phyloP scores from a whole-genome alignment of 495 filamentous ascomycete species.

The Xeromyces bisporus region DNA sequence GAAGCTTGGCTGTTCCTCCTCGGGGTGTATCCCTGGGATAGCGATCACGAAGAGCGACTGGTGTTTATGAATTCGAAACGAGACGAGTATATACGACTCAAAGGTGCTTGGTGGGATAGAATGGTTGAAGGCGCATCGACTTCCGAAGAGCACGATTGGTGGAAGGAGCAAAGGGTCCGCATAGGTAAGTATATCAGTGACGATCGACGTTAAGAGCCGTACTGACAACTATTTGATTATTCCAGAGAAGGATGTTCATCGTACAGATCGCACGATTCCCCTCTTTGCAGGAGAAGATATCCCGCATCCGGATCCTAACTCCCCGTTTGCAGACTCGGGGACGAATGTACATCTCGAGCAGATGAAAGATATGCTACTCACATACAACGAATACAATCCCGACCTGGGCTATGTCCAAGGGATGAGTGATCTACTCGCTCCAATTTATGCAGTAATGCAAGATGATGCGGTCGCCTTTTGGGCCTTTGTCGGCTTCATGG shows the following conservation, averaged over 20 bases:
- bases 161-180: constrained; percentile 82
- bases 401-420: constrained; percentile 94
- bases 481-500: constrained; percentile 93
- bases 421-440: constrained; percentile 92
- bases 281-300: constrained; percentile 94
- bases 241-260: constrained; percentile 95
- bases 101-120: constrained; percentile 91
- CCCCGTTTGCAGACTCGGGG: constrained; percentile 75
- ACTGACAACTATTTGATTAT: too few relatives aligned
- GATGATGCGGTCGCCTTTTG: constrained; percentile 95
- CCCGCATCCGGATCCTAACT: constrained; percentile 94
- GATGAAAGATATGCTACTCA: constrained; percentile 97
- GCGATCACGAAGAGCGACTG: constrained; percentile 60
- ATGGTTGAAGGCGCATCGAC: constrained; percentile 67
- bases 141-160: constrained; percentile 71
- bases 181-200: constrained; percentile 59
- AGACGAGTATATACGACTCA: constrained; percentile 86
- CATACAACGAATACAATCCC: constrained; percentile 93
- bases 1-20: constrained; percentile 94
- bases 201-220: too few relatives aligned
- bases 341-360: constrained; percentile 97
- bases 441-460: constrained; percentile 91
- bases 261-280: constrained; percentile 82
- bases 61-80: constrained; percentile 68
- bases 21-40: constrained; percentile 83